These are phyloP conservation scores for Inga leiocalycina DNA, from an alignment of 306 rosid genomes.

Conservation along the genomic window DNA sequence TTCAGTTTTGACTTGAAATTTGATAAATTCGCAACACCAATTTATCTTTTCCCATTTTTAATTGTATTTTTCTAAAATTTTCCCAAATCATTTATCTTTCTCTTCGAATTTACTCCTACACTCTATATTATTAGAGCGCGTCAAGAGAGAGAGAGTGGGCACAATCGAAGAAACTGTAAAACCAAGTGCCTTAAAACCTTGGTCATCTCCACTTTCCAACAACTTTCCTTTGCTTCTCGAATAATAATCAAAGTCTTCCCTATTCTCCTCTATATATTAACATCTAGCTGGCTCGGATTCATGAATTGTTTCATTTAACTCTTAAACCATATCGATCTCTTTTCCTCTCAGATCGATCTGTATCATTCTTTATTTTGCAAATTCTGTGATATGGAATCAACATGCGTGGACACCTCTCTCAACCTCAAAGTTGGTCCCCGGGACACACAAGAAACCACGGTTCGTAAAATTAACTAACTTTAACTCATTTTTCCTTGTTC, in stretches of 20 bases:
- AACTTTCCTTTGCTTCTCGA: conserved; percentile 37
- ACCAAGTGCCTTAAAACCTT: conserved; percentile 11
- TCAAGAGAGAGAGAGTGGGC: neutral
- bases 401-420: conserved; percentile 53
- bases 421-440: conserved; percentile 54
- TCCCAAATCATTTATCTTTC: neutral
- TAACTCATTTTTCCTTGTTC: neutral
- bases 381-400: conserved; percentile 37
- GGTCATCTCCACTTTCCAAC: conserved; percentile 58
- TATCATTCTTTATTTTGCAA: neutral
- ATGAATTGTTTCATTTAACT: neutral
- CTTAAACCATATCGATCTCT: neutral
- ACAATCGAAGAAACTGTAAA: conserved; percentile 18
- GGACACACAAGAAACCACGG: conserved; percentile 19
- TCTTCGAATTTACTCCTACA: neutral
- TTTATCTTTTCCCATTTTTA: no score
- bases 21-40: no score
- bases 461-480: conserved; percentile 19
- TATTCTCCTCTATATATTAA: conserved; percentile 10
- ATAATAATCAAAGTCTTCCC: neutral
- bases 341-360: neutral
- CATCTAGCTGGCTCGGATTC: neutral
- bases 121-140: neutral
- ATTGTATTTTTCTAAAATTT: no score
- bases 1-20: no score